phyloP scores from a whole-genome alignment of 192 early-diverging fungal genomes.

The Mortierella antarctica region DNA sequence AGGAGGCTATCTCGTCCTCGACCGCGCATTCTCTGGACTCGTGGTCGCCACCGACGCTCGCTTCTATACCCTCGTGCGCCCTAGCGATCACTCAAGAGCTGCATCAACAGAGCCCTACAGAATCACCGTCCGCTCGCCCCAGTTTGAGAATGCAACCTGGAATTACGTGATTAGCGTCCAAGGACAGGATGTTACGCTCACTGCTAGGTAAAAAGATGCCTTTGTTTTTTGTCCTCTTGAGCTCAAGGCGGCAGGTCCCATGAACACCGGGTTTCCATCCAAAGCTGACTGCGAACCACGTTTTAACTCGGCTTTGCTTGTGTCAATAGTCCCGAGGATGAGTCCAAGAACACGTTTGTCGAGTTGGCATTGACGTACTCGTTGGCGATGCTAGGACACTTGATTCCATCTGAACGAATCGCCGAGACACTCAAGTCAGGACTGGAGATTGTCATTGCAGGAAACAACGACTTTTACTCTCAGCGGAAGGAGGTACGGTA shows the following conservation, averaged over 20 bases:
- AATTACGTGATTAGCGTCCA: slow-evolving; percentile 60
- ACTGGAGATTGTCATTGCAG: slow-evolving; percentile 81
- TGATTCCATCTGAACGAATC: slow-evolving; percentile 38
- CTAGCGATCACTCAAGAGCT: neutral
- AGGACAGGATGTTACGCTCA: slow-evolving; percentile 52
- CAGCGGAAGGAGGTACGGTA: slow-evolving; percentile 77
- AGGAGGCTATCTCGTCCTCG: slow-evolving; percentile 96
- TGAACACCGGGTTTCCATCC: neutral
- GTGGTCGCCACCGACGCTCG: slow-evolving; percentile 88
- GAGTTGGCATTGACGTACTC: slow-evolving; percentile 64
- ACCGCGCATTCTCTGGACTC: slow-evolving; percentile 80
- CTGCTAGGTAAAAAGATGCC: slow-evolving; percentile 25
- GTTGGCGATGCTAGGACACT: slow-evolving; percentile 54
- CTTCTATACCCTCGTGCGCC: slow-evolving; percentile 79
- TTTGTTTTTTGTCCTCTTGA: neutral
- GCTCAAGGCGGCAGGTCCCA: too few species aligned
- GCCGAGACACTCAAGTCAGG: slow-evolving; percentile 50
- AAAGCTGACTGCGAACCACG: neutral
- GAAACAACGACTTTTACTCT: slow-evolving; percentile 99
- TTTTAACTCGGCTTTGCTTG: neutral
- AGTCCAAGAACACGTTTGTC: slow-evolving; percentile 72
- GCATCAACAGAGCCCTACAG: slow-evolving; percentile 10
- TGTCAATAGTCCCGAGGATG: slow-evolving; percentile 35
- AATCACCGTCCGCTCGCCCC: slow-evolving; percentile 81
- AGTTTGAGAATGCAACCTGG: slow-evolving; percentile 90